Evolutionary conservation across 2,329 filamentous ascomycete species (phyloP).

Genomic region (Penicillium sp.): DNA sequence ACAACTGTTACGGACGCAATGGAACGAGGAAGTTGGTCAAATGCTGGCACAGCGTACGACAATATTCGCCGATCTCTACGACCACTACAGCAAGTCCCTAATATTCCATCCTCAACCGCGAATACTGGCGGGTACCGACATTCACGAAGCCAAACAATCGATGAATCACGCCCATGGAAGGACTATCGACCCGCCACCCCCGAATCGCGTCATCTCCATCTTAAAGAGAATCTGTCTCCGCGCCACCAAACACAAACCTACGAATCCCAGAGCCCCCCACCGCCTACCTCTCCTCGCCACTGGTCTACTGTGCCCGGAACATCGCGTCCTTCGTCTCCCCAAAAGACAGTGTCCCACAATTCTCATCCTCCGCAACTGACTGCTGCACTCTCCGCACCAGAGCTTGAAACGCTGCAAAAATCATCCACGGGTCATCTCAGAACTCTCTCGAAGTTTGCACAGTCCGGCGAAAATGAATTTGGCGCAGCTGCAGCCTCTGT

Average conservation of each 20-base stretch:
- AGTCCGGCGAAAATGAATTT: constrained; percentile 69
- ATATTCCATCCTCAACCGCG: constrained; percentile 39
- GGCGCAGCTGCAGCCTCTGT: constrained; percentile 79
- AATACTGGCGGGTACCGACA: constrained; percentile 38
- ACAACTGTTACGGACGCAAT: constrained; percentile 17
- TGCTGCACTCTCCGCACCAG: constrained; percentile 60
- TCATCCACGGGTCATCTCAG: constrained; percentile 88
- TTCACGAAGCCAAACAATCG: constrained; percentile 62
- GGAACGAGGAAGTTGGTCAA: constrained; percentile 27
- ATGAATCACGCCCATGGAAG: constrained; percentile 46
- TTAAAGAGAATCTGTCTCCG: constrained; percentile 29
- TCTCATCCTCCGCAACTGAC: constrained; percentile 32
- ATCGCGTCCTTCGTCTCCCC: constrained; percentile 28
- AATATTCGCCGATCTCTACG: constrained; percentile 74
- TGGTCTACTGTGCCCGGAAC: constrained; percentile 26
- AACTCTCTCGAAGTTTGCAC: constrained; percentile 77
- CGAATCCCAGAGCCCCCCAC: constrained; percentile 23
- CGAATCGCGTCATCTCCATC: constrained; percentile 26
- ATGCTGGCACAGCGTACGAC: constrained; percentile 65
- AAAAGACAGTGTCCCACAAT: constrained; percentile 27
- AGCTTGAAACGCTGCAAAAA: constrained; percentile 77
- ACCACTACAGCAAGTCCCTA: constrained; percentile 67
- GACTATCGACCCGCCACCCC: constrained; percentile 33
- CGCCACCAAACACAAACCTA: constrained; percentile 18
- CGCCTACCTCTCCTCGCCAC: constrained; percentile 18